Evolutionary conservation across 192 early-diverging fungal species (phyloP), one percentile per base, ranked within the genome.

Genomic region (Backusella tarrabulga): DNA sequence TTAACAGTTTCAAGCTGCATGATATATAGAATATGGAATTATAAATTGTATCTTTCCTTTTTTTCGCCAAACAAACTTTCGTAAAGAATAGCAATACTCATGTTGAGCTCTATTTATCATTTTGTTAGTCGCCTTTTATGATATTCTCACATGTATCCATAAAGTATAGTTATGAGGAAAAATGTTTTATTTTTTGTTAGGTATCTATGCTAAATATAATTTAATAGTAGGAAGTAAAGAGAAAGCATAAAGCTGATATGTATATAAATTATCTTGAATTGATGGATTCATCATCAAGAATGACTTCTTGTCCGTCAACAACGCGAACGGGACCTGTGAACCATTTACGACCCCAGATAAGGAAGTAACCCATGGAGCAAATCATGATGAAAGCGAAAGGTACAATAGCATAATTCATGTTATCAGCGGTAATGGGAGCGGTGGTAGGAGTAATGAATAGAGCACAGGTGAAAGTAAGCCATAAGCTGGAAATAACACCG

Each of bases 311-410:
- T 5, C 76, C 79, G 68, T 83, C 78, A 32, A 80, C 41, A 6
- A 75, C 36, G 23, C 79, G 76, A 35, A 83, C 76, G 26, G 82
- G 82, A 41, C 82, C 82, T 29, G 67, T 86, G 74, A 88, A 88
- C 87, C 87, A 88, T 66, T 88, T 83, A 19, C 87, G 77, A 0
- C 85, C 87, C 85, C 85, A 88, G 71, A 88, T 77, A 4, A 78
- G 77, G 67, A 79, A 88, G 72, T 88, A 88, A 1, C 78, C 32
- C 21, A 78, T 77, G 35, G 83, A 86, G 19, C 78, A 40, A 14
- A 86, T 80, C 77, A 88, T 86, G 32, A 88, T 84, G 35, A 80
- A 15, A 2, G 81, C 79, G 72, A 87, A 87, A 4, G 83, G 86
- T 21, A 85, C 79, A 19, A 84, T 68, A 23, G 86, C 86, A 70